A percentile compares a stretch with the other conserved stretches of the same genome.
Conservation (phyloP, 176 grass and related monocot species). For the Musa itinerans region DNA sequence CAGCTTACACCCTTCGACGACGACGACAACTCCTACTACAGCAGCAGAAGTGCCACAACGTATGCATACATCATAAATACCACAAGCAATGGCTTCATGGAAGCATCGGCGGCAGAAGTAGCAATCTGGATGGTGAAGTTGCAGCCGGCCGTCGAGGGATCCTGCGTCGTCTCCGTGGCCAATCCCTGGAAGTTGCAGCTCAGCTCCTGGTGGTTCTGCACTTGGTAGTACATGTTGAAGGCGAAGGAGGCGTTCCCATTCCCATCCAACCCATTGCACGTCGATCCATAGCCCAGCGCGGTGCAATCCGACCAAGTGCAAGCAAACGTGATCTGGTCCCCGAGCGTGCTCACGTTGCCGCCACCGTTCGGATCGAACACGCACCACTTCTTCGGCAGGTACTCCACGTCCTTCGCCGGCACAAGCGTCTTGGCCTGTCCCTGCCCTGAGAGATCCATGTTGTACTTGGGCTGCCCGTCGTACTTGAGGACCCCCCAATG, state of each 20-base stretch:
- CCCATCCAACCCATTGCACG: conserved; percentile 37
- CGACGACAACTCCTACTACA: not conserved
- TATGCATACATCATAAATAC: not conserved
- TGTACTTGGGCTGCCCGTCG: conserved; percentile 67
- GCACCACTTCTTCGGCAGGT: conserved; percentile 55
- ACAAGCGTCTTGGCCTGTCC: conserved; percentile 33
- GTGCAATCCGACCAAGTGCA: conserved; percentile 54
- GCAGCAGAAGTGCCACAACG: not conserved
- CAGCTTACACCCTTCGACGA: no score
- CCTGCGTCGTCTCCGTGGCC: conserved; percentile 23
- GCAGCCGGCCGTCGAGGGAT: conserved; percentile 27
- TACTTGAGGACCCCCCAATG: conserved; percentile 72
- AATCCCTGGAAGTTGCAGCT: conserved; percentile 39
- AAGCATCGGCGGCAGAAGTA: conserved; percentile 2
- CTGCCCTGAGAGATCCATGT: conserved; percentile 45
- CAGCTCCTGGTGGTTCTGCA: conserved; percentile 30
- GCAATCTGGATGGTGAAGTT: conserved; percentile 43
- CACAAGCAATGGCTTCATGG: not conserved
- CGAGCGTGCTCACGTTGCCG: conserved; percentile 18
- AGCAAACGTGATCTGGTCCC: conserved; percentile 16
- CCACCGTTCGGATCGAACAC: conserved; percentile 27
- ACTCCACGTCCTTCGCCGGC: conserved; percentile 33
- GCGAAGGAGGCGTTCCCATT: conserved; percentile 51
- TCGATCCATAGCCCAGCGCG: conserved; percentile 37
- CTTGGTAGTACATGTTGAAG: conserved; percentile 53